These are phyloP conservation scores for Monosporozyma servazzii DNA, from an alignment of 805 yeast genomes.

Conservation along the genomic window DNA sequence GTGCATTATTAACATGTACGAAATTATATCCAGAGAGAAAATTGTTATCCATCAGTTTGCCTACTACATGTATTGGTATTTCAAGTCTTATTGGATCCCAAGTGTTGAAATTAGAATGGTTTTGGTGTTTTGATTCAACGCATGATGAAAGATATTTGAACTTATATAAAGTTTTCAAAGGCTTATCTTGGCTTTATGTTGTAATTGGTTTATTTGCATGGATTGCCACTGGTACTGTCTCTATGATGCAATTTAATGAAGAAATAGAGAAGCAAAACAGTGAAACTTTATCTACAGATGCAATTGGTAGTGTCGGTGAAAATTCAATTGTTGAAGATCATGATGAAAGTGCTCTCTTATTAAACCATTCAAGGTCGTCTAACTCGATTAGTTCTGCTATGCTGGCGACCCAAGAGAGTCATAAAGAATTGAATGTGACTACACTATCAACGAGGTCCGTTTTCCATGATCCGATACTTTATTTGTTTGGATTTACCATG, in stretches of 20 bases:
- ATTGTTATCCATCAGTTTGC: conserved; percentile 76
- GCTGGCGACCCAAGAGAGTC: neutral
- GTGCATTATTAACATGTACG: conserved; percentile 72
- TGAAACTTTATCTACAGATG: neutral
- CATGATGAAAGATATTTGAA: conserved; percentile 30
- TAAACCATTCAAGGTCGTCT: neutral
- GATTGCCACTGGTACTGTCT: conserved; percentile 54
- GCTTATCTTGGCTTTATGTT: conserved; percentile 45
- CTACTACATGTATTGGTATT: conserved; percentile 81
- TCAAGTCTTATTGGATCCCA: conserved; percentile 72
- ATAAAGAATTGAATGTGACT: neutral
- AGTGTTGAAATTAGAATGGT: conserved; percentile 36
- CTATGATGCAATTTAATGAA: conserved; percentile 38
- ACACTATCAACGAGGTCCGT: conserved; percentile 5
- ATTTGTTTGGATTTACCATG: conserved; percentile 54
- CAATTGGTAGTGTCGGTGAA: neutral
- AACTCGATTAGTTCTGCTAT: neutral
- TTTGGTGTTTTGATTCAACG: conserved; percentile 22
- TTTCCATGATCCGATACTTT: conserved; percentile 49
- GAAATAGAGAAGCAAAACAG: neutral
- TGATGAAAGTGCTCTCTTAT: neutral
- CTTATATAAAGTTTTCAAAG: conserved; percentile 42
- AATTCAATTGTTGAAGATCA: conserved; percentile 8
- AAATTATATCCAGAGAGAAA: conserved; percentile 69
- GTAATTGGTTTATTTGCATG: conserved; percentile 52